Percentiles rank a stretch among this genome's conserved stretches.
These are phyloP conservation scores for Fennellomyces sp. DNA, from an alignment of 371 early-diverging fungal genomes.

Conservation along the genomic window DNA sequence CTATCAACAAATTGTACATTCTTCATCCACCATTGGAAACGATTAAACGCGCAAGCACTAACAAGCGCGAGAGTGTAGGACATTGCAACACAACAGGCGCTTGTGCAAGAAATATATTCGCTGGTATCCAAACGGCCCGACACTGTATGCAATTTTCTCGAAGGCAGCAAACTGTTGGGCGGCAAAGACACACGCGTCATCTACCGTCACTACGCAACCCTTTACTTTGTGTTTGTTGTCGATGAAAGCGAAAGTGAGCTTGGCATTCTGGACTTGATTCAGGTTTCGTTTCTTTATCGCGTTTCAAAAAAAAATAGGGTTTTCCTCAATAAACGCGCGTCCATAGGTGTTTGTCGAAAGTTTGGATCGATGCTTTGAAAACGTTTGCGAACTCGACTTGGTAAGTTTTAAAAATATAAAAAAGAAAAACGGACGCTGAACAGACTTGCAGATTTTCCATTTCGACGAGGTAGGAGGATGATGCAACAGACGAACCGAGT, in stretches of 20 bases:
- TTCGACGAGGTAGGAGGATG: constrained; percentile 62
- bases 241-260: constrained; percentile 94
- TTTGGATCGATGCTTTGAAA: constrained; percentile 90
- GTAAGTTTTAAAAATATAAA: constrained; percentile 41
- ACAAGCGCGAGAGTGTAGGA: constrained; percentile 54
- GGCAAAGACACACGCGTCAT: constrained; percentile 89
- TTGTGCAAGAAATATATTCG: constrained; percentile 83
- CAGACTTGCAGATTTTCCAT: constrained; percentile 78
- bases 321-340: background rate
- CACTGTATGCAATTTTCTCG: constrained; percentile 90
- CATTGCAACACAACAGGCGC: constrained; percentile 79
- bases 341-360: constrained; percentile 93
- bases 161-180: constrained; percentile 83
- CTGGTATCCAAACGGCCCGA: constrained; percentile 86
- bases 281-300: constrained; percentile 47
- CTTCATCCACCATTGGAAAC: background rate
- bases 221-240: constrained; percentile 97
- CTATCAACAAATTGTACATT: constrained; percentile 84
- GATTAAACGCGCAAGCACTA: background rate
- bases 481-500: too few species aligned
- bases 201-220: constrained; percentile 89
- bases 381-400: constrained; percentile 96
- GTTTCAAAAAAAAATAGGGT: background rate
- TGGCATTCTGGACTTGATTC: constrained; percentile 93
- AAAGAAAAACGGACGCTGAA: too few species aligned